A percentile compares a stretch with the other conserved stretches of the same genome.
Conservation (phyloP, 225 moss, liverwort and hornwort species). For the Climacium dendroides region DNA sequence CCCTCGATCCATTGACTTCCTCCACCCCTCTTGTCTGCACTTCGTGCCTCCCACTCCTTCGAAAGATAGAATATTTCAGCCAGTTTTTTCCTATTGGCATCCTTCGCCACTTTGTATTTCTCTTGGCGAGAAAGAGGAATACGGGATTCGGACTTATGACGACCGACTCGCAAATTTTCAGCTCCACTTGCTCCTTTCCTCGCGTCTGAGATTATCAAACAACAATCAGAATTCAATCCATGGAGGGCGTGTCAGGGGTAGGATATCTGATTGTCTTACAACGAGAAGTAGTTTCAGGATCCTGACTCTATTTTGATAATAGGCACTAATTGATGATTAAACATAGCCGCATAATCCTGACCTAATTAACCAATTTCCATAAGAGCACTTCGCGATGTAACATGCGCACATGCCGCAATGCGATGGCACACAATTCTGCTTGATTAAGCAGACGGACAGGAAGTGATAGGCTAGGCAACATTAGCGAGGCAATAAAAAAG, state of each 20-base stretch:
- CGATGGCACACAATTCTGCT: not conserved
- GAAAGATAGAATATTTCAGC: not conserved
- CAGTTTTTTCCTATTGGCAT: conserved; percentile 4
- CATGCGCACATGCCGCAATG: not conserved
- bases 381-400: not conserved
- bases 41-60: conserved; percentile 1
- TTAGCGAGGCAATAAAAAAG: not conserved
- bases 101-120: not conserved
- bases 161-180: not conserved
- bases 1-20: conserved; percentile 40
- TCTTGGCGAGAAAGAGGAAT: not conserved
- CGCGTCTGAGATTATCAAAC: not conserved
- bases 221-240: not conserved
- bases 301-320: not conserved
- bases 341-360: not conserved
- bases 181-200: not conserved
- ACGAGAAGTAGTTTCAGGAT: not conserved
- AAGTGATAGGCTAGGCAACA: not conserved
- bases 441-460: not conserved
- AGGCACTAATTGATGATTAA: not conserved
- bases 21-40: conserved; percentile 2
- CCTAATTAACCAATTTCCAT: not conserved
- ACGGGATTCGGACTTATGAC: not conserved
- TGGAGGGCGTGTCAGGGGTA: not conserved
- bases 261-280: not conserved